These are phyloP conservation scores for Paecilomyces formosus DNA, from an alignment of 2,329 filamentous ascomycete genomes.

Conservation along the genomic window DNA sequence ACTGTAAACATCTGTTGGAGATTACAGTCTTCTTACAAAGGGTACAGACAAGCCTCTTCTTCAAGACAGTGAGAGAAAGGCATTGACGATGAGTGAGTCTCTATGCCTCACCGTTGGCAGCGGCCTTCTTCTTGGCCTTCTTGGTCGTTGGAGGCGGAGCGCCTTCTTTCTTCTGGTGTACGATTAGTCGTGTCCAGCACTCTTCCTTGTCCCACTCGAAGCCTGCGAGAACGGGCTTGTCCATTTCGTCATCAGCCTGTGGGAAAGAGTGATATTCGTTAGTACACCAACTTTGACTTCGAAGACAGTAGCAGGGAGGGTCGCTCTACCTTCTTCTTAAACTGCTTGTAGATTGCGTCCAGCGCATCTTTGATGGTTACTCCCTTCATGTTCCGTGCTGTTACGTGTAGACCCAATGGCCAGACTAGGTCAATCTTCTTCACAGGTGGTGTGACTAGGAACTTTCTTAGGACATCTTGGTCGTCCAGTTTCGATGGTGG, in stretches of 20 bases:
- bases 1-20: not conserved
- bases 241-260: constrained; percentile 85
- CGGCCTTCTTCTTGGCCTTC: constrained; percentile 58
- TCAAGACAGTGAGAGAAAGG: not conserved
- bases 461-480: constrained; percentile 72
- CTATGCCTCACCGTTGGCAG: constrained; percentile 26
- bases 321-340: constrained; percentile 80
- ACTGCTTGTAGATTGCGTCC: constrained; percentile 92
- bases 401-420: constrained; percentile 78
- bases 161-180: constrained; percentile 72
- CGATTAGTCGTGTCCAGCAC: constrained; percentile 78
- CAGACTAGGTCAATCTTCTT: constrained; percentile 94
- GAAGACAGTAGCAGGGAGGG: not conserved
- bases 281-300: not conserved
- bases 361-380: constrained; percentile 96
- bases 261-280: not conserved
- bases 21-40: not conserved
- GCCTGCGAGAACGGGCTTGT: constrained; percentile 77
- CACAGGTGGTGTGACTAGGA: constrained; percentile 71
- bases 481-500: constrained; percentile 73
- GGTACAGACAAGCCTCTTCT: not conserved
- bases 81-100: not conserved
- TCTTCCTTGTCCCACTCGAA: constrained; percentile 97
- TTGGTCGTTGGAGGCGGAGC: constrained; percentile 43
- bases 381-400: constrained; percentile 83